A percentile compares a stretch with the other conserved stretches of the same genome.
Evolutionary conservation across 768 basidiomycete species (phyloP).

Genomic region (Trametes punicea): DNA sequence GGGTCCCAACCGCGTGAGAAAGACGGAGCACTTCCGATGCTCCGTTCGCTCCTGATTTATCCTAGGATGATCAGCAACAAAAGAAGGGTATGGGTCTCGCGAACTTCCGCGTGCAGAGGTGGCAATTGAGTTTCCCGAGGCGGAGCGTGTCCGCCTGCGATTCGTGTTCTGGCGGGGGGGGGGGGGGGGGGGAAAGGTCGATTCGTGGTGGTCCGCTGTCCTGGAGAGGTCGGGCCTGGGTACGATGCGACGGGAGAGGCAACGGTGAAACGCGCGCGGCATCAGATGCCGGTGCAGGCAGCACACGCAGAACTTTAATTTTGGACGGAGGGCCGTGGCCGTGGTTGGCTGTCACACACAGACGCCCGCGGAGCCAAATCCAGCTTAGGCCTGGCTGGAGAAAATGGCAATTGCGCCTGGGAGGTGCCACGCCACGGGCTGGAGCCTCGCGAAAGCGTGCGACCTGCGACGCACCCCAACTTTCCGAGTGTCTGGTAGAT

Average conservation of each 20-base stretch:
- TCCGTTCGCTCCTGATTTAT: constrained; percentile 17
- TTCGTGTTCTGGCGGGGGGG: background rate
- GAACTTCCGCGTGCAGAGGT: constrained; percentile 5
- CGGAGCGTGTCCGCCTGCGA: constrained; percentile 2
- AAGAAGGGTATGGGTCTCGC: constrained; percentile 12
- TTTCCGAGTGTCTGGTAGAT: constrained; percentile 16
- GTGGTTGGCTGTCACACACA: constrained; percentile 9
- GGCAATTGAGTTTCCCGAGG: constrained; percentile 6
- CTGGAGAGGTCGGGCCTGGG: constrained; percentile 11
- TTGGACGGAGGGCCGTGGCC: constrained; percentile 4
- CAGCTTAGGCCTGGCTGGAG: constrained; percentile 11
- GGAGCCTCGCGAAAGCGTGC: constrained; percentile 5
- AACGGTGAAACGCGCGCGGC: constrained; percentile 23
- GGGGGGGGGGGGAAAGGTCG: constrained; percentile 8
- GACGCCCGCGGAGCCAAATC: constrained; percentile 13
- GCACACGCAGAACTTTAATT: constrained; percentile 18
- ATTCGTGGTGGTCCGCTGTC: background rate
- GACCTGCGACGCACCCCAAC: constrained; percentile 15
- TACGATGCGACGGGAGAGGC: constrained; percentile 7
- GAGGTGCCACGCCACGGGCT: constrained; percentile 15
- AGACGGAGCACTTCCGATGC: constrained; percentile 11
- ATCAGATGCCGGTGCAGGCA: constrained; percentile 23
- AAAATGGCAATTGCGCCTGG: background rate
- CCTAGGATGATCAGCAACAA: constrained; percentile 21
- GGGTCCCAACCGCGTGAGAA: constrained; percentile 17